These are phyloP conservation scores for Alternaria postmessia DNA, from an alignment of 2,329 filamentous ascomycete genomes.

Conservation along the genomic window DNA sequence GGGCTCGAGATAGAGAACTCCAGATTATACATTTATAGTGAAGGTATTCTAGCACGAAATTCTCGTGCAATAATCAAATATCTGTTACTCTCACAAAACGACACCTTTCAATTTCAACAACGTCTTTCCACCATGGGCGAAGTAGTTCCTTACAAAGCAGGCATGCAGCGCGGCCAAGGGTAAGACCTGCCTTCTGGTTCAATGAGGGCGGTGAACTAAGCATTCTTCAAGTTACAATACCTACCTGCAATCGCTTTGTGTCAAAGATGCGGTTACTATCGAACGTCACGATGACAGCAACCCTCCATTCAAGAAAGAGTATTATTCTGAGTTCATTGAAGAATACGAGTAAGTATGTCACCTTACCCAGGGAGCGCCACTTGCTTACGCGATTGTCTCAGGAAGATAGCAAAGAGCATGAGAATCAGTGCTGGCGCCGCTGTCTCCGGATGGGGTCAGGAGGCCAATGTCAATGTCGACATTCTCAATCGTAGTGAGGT, in stretches of 20 bases:
- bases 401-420: not conserved
- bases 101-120: not conserved
- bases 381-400: not conserved
- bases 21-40: not conserved
- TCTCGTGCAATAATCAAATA: not conserved
- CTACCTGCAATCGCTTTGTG: not conserved
- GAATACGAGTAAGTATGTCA: not conserved
- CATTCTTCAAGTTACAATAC: not conserved
- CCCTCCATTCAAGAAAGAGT: not conserved
- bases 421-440: conserved; percentile 2
- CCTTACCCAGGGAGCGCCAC: not conserved
- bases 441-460: conserved; percentile 1
- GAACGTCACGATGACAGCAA: not conserved
- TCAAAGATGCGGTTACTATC: not conserved
- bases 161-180: conserved; percentile 3
- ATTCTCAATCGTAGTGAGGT: not conserved
- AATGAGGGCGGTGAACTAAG: not conserved
- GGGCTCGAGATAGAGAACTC: not conserved
- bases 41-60: not conserved
- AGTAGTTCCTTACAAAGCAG: not conserved
- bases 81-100: not conserved
- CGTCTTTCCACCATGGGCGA: not conserved
- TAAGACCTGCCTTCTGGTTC: not conserved
- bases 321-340: not conserved
- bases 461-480: not conserved